A percentile compares a stretch with the other conserved stretches of the same genome.
Evolutionary conservation across 352 stramenopile species (phyloP).

Genomic region (Phytopythium sindhum): DNA sequence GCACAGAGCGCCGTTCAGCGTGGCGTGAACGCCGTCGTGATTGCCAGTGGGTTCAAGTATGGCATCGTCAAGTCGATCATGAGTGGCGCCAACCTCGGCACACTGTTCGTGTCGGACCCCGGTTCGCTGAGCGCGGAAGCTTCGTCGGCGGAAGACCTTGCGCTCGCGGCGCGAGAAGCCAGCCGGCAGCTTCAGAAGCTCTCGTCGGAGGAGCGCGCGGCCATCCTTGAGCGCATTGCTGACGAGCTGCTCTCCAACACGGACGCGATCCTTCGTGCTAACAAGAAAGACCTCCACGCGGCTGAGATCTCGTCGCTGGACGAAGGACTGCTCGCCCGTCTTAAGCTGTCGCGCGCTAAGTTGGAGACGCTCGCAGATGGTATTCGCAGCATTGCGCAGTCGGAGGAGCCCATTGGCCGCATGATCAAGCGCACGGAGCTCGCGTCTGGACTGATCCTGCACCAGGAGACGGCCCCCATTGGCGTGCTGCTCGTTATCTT

Average conservation of each 20-base stretch:
- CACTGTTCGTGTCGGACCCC: slow-evolving; percentile 82
- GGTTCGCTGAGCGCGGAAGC: slow-evolving; percentile 29
- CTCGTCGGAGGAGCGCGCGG: slow-evolving; percentile 77
- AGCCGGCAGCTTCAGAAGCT: slow-evolving; percentile 89
- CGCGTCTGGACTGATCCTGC: slow-evolving; percentile 88
- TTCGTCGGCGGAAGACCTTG: slow-evolving; percentile 73
- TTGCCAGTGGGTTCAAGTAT: slow-evolving; percentile 93
- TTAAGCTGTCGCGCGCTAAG: slow-evolving; percentile 92
- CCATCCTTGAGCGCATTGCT: slow-evolving; percentile 89
- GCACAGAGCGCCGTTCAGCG: slow-evolving; percentile 85
- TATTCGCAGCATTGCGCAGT: slow-evolving; percentile 89
- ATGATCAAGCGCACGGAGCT: slow-evolving; percentile 88
- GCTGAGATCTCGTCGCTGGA: slow-evolving; percentile 65
- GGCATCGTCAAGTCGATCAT: slow-evolving; percentile 90
- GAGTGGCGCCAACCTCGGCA: slow-evolving; percentile 75
- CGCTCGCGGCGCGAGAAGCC: slow-evolving; percentile 72
- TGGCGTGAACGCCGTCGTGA: slow-evolving; percentile 91
- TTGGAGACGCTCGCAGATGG: slow-evolving; percentile 93
- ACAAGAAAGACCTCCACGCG: slow-evolving; percentile 89
- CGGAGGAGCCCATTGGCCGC: slow-evolving; percentile 71
- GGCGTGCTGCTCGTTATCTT: slow-evolving; percentile 98
- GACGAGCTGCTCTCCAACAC: slow-evolving; percentile 78
- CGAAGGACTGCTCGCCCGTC: slow-evolving; percentile 62
- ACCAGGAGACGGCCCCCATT: slow-evolving; percentile 94
- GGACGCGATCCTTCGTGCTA: slow-evolving; percentile 89